Evolutionary conservation across 768 basidiomycete species (phyloP), one percentile per base, ranked within the genome.

Genomic region (Imleria badia): DNA sequence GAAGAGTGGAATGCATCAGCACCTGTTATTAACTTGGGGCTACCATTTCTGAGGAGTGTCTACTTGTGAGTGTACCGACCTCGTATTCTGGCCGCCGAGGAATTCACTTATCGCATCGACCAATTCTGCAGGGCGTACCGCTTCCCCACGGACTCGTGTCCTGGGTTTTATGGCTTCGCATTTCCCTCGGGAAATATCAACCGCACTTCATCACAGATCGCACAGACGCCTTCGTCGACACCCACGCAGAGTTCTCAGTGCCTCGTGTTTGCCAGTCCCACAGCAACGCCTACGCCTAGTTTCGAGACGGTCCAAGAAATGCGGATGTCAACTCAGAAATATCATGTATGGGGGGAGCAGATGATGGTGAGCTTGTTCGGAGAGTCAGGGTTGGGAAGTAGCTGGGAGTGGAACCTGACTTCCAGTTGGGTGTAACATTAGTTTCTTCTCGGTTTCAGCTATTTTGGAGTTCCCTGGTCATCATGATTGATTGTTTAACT

Each of bases 151-250:
- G 62, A 39, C 22, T 53, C 48, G 22, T 69, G 67, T 43, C 65
- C 66, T 10, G 67, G 59, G 36, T 69, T 54, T 54, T 67, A 64
- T 30, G 60, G 62, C 19, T 68, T 68, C 26, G 65, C 65, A 6
- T 69, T 69, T 34, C 66, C 59, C 3, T 66, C 67, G 2, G 60
- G 65, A 39, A 46, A 58, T 6, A n/a, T 63, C 34, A 66, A 67
- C 33, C 54, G 56, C 15, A 68, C 65, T 3, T 14, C 54, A 6
- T 30, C 57, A 13, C 59, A 66, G 23, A 58, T 67, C 6, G 47
- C 55, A 17, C 66, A 68, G 38, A 58, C 23, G 20, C 67, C 67
- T 0, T 22, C 57, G n/a, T 54, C 60, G 52, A 61, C 59, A 5
- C 60, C 60, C 0, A 23, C 52, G 10, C 59, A 60, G 41, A 62